Percentiles rank a stretch among this genome's conserved stretches.
Evolutionary conservation across 1,139 yeast genomes (phyloP).

Genomic region (Candida dubliniensis): DNA sequence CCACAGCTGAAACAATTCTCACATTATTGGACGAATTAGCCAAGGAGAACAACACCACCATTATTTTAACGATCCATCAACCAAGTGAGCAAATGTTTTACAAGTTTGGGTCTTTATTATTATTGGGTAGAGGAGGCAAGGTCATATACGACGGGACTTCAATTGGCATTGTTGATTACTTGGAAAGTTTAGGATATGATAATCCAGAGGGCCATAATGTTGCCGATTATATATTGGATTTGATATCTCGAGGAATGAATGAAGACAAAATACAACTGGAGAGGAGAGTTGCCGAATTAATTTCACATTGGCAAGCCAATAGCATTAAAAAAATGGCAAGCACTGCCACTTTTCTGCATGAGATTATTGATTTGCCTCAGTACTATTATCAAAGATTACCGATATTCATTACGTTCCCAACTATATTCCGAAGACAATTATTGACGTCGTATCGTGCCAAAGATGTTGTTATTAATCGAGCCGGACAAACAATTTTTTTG

Average conservation of each 20-base stretch:
- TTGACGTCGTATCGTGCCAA: slow-evolving; percentile 57
- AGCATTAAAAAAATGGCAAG: slow-evolving; percentile 8
- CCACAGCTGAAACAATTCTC: slow-evolving; percentile 72
- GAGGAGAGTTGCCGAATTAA: slow-evolving; percentile 35
- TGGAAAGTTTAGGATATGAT: slow-evolving; percentile 43
- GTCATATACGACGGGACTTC: slow-evolving; percentile 56
- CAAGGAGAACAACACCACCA: slow-evolving; percentile 58
- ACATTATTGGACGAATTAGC: slow-evolving; percentile 60
- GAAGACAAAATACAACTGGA: slow-evolving; percentile 31
- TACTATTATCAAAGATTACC: slow-evolving; percentile 25
- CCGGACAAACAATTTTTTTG: slow-evolving; percentile 65
- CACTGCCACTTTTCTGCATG: slow-evolving; percentile 4
- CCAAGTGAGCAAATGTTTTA: slow-evolving; percentile 69
- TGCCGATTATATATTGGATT: slow-evolving; percentile 73
- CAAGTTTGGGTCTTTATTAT: slow-evolving; percentile 63
- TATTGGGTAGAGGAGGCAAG: slow-evolving; percentile 71
- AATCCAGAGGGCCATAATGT: slow-evolving; percentile 64
- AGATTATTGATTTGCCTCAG: slow-evolving; percentile 19
- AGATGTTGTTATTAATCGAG: slow-evolving; percentile 64
- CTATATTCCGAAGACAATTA: slow-evolving; percentile 35
- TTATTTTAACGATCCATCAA: slow-evolving; percentile 81
- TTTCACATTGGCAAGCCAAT: slow-evolving; percentile 36
- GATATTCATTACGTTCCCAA: slow-evolving; percentile 24
- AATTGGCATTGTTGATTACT: slow-evolving; percentile 45
- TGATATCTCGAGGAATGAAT: slow-evolving; percentile 52